Percentiles rank a stretch among this genome's conserved stretches.
These are phyloP conservation scores for Anthostomella pinea DNA, from an alignment of 2,329 filamentous ascomycete genomes.

Conservation along the genomic window DNA sequence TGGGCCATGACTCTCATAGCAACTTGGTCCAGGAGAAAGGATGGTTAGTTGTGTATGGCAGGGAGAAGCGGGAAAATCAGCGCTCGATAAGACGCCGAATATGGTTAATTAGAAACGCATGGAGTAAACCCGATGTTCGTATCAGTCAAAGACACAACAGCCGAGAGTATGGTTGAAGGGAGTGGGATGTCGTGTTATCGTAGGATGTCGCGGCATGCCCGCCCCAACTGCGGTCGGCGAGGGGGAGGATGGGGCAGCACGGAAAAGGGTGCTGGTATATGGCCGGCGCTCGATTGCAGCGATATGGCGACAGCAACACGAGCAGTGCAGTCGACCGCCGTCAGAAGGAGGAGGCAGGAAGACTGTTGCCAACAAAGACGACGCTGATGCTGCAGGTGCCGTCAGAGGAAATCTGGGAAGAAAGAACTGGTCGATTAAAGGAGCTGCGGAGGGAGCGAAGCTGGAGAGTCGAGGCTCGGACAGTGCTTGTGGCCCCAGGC, in stretches of 20 bases:
- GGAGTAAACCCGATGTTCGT: too few species aligned
- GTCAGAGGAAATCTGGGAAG: background rate
- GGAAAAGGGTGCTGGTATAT: background rate
- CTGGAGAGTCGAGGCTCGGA: conserved; percentile 2
- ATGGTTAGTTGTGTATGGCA: conserved; percentile 7
- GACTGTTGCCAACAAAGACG: background rate
- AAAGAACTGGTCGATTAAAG: conserved; percentile 1
- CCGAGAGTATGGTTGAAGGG: background rate
- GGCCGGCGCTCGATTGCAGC: too few species aligned
- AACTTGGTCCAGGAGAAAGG: conserved; percentile 5
- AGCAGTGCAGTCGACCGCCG: too few species aligned
- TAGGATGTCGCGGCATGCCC: conserved; percentile 18
- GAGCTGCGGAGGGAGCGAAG: background rate
- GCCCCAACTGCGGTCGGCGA: conserved; percentile 21
- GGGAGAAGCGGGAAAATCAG: conserved; percentile 17
- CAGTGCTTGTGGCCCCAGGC: too few species aligned
- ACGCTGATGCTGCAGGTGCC: background rate
- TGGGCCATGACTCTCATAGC: conserved; percentile 45
- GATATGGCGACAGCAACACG: background rate
- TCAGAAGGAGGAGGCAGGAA: background rate
- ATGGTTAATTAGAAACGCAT: conserved; percentile 24
- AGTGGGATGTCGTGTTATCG: conserved; percentile 8
- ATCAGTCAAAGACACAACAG: too few species aligned
- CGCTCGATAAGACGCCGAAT: conserved; percentile 23
- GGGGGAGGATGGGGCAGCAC: conserved; percentile 6